phyloP scores from a whole-genome alignment of 768 basidiomycete species.

The Calvatia gigantea region DNA sequence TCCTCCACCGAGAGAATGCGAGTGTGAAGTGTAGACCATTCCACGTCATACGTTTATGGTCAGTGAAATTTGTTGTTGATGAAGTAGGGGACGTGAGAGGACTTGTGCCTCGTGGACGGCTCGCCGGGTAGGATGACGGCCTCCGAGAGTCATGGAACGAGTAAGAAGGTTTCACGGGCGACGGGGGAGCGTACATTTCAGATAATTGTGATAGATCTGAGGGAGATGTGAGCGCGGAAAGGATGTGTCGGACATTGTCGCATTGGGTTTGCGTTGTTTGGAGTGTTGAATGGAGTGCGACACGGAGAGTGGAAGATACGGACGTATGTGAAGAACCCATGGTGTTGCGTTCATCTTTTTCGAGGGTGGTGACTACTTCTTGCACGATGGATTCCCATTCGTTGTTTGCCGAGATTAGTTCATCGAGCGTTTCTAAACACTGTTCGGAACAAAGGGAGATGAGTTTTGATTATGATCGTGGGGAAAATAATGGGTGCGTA shows the following conservation, averaged over 20 bases:
- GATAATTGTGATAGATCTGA: constrained; percentile 71
- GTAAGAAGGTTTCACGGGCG: constrained; percentile 38
- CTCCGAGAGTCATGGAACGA: constrained; percentile 26
- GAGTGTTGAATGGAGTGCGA: constrained; percentile 70
- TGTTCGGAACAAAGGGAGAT: constrained; percentile 24
- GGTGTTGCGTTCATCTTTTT: constrained; percentile 53
- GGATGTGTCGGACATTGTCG: constrained; percentile 76
- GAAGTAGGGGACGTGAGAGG: not conserved
- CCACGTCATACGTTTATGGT: constrained; percentile 70
- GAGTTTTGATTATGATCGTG: constrained; percentile 1
- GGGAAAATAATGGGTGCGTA: constrained; percentile 27
- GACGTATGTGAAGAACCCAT: constrained; percentile 44
- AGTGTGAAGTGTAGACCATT: constrained; percentile 46
- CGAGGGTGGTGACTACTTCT: constrained; percentile 61
- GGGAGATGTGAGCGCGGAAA: constrained; percentile 73
- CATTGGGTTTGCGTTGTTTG: constrained; percentile 76
- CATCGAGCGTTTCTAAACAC: constrained; percentile 65
- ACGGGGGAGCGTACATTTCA: constrained; percentile 88
- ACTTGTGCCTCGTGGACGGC: constrained; percentile 22
- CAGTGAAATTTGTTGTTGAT: constrained; percentile 19
- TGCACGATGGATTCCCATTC: constrained; percentile 74
- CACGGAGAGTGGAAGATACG: constrained; percentile 56
- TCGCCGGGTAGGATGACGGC: constrained; percentile 41
- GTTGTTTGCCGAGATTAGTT: constrained; percentile 63
- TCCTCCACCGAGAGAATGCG: constrained; percentile 30